Conservation (phyloP, 2,329 filamentous ascomycete species). For the Fusarium kyushuense region DNA sequence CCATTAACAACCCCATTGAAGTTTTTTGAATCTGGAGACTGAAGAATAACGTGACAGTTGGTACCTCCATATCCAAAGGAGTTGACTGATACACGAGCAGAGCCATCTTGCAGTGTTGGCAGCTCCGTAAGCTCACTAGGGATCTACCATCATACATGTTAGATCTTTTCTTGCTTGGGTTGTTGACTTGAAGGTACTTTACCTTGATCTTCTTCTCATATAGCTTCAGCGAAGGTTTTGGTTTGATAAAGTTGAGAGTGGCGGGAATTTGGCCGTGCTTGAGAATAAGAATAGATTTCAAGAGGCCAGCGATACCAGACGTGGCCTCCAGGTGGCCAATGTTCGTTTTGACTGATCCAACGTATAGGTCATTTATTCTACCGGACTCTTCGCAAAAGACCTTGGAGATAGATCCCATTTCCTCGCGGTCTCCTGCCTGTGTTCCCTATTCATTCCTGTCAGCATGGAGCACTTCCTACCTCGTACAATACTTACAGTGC, state of each 20-base stretch:
- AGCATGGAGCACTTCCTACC: accelerated
- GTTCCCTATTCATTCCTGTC: background rate
- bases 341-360: slow-evolving; percentile 15
- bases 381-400: slow-evolving; percentile 6
- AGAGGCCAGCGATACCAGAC: slow-evolving; percentile 5
- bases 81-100: slow-evolving; percentile 3
- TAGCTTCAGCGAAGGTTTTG: slow-evolving; percentile 7
- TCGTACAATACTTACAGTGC: background rate
- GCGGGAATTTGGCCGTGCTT: slow-evolving; percentile 10
- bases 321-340: slow-evolving; percentile 13
- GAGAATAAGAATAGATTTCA: slow-evolving; percentile 4
- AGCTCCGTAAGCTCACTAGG: slow-evolving; percentile 3
- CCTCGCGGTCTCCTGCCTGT: slow-evolving; percentile 12
- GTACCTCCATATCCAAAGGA: slow-evolving; percentile 18
- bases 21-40: background rate
- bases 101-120: background rate
- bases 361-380: slow-evolving; percentile 1
- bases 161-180: background rate
- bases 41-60: slow-evolving; percentile 13
- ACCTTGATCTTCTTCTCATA: slow-evolving; percentile 16
- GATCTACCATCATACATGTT: background rate
- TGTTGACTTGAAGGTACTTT: accelerated
- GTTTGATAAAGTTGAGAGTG: slow-evolving; percentile 10
- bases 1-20: background rate
- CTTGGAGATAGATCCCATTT: slow-evolving; percentile 4